Conservation (phyloP, 164 flowering plant genomes). For the Taxillus chinensis region DNA sequence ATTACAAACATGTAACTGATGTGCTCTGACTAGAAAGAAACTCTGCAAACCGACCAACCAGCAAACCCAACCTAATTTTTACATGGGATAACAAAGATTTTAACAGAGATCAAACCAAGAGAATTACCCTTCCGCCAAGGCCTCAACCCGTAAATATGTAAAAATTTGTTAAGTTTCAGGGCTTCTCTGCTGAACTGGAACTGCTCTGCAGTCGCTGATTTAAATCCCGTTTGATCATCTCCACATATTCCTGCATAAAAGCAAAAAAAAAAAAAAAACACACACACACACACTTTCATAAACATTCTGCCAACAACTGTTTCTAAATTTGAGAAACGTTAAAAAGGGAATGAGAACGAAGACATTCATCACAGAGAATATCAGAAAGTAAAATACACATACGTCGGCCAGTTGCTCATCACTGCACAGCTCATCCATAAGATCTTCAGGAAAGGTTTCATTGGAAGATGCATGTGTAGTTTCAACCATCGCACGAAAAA, state of each 20-base stretch:
- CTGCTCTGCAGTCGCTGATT: slow-evolving; percentile 25
- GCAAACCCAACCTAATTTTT: too few species aligned
- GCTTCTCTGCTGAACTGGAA: slow-evolving; percentile 6
- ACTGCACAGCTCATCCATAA: slow-evolving; percentile 44
- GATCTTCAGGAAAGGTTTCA: slow-evolving; percentile 20
- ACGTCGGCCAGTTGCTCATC: slow-evolving; percentile 50
- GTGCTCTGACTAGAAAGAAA: too few species aligned
- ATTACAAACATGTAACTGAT: too few species aligned
- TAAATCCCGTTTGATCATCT: slow-evolving; percentile 42
- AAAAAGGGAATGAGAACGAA: too few species aligned
- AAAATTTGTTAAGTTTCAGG: background rate
- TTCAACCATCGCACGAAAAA: slow-evolving; percentile 51
- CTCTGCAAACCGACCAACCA: too few species aligned
- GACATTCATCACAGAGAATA: background rate
- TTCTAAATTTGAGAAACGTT: too few species aligned
- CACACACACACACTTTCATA: too few species aligned
- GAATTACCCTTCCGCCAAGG: too few species aligned
- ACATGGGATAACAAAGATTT: too few species aligned
- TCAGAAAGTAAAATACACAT: slow-evolving; percentile 11
- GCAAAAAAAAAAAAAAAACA: background rate
- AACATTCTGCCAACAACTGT: too few species aligned
- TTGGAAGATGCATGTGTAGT: slow-evolving; percentile 20
- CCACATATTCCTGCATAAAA: slow-evolving; percentile 50
- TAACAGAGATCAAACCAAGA: too few species aligned
- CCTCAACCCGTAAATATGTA: too few species aligned